Conservation (phyloP, 2,329 filamentous ascomycete genomes). For the Colletotrichum sp. region DNA sequence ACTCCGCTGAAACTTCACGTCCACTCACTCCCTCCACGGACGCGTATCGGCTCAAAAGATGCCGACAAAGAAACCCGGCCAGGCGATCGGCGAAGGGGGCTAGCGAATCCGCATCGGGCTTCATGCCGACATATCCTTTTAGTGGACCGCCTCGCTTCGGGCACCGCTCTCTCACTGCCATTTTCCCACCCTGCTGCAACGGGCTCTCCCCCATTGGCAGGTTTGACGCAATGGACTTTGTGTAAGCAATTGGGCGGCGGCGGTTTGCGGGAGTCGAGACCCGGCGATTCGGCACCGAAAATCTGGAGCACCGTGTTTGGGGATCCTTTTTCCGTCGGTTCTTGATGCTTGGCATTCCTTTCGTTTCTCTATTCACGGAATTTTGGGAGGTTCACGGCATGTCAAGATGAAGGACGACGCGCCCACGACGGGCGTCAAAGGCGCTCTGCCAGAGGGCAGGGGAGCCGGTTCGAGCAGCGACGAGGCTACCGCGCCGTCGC, state of each 20-base stretch:
- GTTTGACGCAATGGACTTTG: slow-evolving; percentile 1
- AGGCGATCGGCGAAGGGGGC: neutral
- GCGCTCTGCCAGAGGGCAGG: neutral
- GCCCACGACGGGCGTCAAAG: neutral
- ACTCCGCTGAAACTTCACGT: neutral
- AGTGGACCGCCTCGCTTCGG: neutral
- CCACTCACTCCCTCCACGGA: neutral
- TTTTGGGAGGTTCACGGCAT: neutral
- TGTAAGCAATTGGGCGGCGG: neutral
- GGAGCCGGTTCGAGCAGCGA: neutral
- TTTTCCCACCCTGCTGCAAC: neutral
- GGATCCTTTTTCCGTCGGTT: neutral
- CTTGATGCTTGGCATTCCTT: neutral
- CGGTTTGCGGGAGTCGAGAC: neutral
- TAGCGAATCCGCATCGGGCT: neutral
- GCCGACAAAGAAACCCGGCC: slow-evolving; percentile 10
- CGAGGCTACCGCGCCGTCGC: neutral
- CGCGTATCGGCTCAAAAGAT: slow-evolving; percentile 19
- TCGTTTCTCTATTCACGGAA: neutral
- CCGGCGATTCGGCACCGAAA: slow-evolving; percentile 13
- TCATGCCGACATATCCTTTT: slow-evolving; percentile 8
- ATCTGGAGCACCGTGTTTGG: neutral
- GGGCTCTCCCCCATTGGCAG: neutral
- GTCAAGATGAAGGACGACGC: slow-evolving; percentile 7
- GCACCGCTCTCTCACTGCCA: neutral